Evolutionary conservation across 352 stramenopile species (phyloP).

Genomic region (Pythium vanterpoolii): DNA sequence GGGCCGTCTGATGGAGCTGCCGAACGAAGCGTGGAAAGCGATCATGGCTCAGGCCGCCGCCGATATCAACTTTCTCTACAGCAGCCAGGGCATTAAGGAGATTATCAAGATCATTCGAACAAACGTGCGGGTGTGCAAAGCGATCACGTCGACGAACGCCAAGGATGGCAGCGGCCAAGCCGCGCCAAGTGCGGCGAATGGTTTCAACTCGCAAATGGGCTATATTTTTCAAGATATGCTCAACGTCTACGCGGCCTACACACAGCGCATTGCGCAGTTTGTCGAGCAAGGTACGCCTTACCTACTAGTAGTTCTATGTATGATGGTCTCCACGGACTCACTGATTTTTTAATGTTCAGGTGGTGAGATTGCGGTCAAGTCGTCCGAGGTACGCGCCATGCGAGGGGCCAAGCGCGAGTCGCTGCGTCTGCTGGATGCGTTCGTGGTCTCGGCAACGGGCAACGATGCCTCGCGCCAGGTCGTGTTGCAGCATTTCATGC

Average conservation of each 20-base stretch:
- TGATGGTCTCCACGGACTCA: neutral
- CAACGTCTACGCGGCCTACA: constrained; percentile 99
- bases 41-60: constrained; percentile 78
- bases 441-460: constrained; percentile 87
- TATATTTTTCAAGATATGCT: constrained; percentile 98
- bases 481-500: constrained; percentile 94
- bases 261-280: constrained; percentile 92
- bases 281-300: constrained; percentile 59
- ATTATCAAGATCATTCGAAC: constrained; percentile 99
- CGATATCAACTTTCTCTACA: constrained; percentile 80
- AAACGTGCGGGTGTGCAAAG: constrained; percentile 95
- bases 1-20: constrained; percentile 94
- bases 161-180: constrained; percentile 22
- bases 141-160: constrained; percentile 48
- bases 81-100: constrained; percentile 77
- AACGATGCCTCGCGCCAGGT: constrained; percentile 74
- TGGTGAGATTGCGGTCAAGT: constrained; percentile 94
- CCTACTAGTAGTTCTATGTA: neutral
- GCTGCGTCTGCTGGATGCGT: constrained; percentile 94
- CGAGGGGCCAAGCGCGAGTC: constrained; percentile 97
- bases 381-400: constrained; percentile 91
- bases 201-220: constrained; percentile 97
- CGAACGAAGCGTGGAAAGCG: constrained; percentile 90
- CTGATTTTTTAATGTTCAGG: constrained; percentile 24
- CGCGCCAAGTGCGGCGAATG: constrained; percentile 64